A percentile compares a stretch with the other conserved stretches of the same genome.
phyloP scores from a whole-genome alignment of 805 yeast species.

The Pichia sporocuriosa region DNA sequence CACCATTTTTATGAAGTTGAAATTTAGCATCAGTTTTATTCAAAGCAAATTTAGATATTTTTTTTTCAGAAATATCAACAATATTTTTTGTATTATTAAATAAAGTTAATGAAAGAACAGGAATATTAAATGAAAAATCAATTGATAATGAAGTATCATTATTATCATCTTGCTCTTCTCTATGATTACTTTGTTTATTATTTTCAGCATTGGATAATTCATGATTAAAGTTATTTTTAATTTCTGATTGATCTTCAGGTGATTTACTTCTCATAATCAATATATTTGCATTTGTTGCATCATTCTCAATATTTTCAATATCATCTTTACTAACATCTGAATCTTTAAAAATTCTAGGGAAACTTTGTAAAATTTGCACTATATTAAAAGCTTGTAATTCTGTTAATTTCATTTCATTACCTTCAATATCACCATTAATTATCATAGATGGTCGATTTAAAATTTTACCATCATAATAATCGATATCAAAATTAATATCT shows the following conservation, averaged over 20 bases:
- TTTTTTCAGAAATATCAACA: slow-evolving; percentile 31
- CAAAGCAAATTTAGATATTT: slow-evolving; percentile 53
- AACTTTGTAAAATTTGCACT: slow-evolving; percentile 44
- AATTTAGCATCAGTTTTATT: slow-evolving; percentile 50
- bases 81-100: slow-evolving; percentile 44
- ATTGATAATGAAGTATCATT: slow-evolving; percentile 20
- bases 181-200: no score
- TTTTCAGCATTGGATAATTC: not conserved
- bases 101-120: slow-evolving; percentile 54
- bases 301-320: slow-evolving; percentile 49
- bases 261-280: slow-evolving; percentile 23
- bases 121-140: slow-evolving; percentile 50
- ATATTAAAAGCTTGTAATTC: slow-evolving; percentile 65
- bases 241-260: not conserved
- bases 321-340: slow-evolving; percentile 36
- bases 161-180: no score
- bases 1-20: slow-evolving; percentile 45
- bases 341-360: slow-evolving; percentile 48
- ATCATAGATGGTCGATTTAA: slow-evolving; percentile 41
- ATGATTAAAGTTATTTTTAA: not conserved
- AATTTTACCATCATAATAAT: slow-evolving; percentile 39
- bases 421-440: slow-evolving; percentile 53
- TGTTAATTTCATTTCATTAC: slow-evolving; percentile 57
- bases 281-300: slow-evolving; percentile 59
- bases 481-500: slow-evolving; percentile 54